phyloP scores from a whole-genome alignment of 176 grass and related monocot species.

The Echinochloa phyllopogon region DNA sequence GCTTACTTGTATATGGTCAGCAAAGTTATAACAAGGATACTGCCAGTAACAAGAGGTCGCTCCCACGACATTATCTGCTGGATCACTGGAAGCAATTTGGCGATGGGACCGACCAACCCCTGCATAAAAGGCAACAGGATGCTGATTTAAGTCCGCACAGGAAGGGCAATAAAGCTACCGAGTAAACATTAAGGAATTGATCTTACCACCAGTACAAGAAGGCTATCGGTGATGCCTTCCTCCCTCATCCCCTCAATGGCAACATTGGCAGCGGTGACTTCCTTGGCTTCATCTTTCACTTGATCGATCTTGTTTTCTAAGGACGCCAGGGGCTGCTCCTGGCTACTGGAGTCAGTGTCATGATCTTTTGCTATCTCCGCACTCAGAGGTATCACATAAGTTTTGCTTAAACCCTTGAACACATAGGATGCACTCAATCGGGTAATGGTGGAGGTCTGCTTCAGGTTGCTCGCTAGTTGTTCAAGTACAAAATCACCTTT shows the following conservation, averaged over 20 bases:
- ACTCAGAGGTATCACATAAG: conserved; percentile 23
- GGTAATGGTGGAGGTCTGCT: conserved; percentile 64
- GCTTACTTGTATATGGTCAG: conserved; percentile 82
- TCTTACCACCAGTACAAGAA: conserved; percentile 75
- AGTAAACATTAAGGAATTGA: not conserved
- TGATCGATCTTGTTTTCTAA: conserved; percentile 68
- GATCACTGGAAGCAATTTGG: conserved; percentile 52
- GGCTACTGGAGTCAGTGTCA: conserved; percentile 44
- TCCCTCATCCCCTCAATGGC: conserved; percentile 69
- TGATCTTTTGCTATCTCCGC: conserved; percentile 50
- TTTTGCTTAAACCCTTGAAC: conserved; percentile 68
- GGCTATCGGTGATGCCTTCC: conserved; percentile 80
- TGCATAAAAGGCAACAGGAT: conserved; percentile 28
- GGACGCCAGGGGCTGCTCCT: conserved; percentile 46
- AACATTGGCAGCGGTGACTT: conserved; percentile 65
- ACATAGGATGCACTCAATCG: conserved; percentile 69
- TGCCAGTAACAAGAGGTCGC: conserved; percentile 46
- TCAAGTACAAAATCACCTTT: conserved; percentile 88
- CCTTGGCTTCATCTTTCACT: conserved; percentile 74
- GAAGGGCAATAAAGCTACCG: not conserved
- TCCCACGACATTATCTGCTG: conserved; percentile 70
- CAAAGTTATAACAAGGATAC: conserved; percentile 43
- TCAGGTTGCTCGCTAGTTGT: conserved; percentile 77
- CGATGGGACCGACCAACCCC: conserved; percentile 65
- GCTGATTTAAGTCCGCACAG: conserved; percentile 3